Percentiles rank a stretch among this genome's conserved stretches.
Conservation (phyloP, 208 protist species). For the Leishmania major region DNA sequence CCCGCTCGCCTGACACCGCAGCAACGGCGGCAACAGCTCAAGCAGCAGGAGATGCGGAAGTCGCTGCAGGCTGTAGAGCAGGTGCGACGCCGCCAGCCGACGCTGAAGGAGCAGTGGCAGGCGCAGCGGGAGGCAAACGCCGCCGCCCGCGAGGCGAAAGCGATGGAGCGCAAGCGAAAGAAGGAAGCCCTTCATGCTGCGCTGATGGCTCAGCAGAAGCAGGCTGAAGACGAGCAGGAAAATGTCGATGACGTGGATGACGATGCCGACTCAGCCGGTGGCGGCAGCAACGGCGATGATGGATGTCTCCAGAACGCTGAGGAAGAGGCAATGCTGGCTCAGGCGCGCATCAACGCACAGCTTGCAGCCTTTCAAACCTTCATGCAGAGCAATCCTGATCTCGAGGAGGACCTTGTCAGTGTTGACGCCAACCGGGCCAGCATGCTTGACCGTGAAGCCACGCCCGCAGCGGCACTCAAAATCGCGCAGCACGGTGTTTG, state of each 20-base stretch:
- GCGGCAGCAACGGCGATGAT: constrained; percentile 6
- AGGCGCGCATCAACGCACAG: constrained; percentile 26
- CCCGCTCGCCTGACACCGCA: neutral
- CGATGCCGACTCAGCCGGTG: neutral
- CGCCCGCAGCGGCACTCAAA: neutral
- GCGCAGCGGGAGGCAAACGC: constrained; percentile 23
- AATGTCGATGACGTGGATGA: neutral
- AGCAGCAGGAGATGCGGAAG: neutral
- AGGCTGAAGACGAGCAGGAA: constrained; percentile 8
- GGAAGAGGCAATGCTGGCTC: constrained; percentile 13
- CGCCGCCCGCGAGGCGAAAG: constrained; percentile 15
- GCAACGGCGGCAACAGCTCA: constrained; percentile 1
- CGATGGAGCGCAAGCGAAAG: constrained; percentile 22
- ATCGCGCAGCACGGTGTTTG: neutral
- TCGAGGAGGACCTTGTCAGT: constrained; percentile 17
- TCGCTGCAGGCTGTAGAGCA: constrained; percentile 9
- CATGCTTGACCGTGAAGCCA: constrained; percentile 6
- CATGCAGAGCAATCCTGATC: constrained; percentile 18
- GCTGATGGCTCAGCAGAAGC: constrained; percentile 21
- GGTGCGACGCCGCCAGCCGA: constrained; percentile 10
- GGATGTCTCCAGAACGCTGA: constrained; percentile 9
- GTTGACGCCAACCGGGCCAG: neutral
- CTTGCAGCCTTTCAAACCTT: constrained; percentile 26
- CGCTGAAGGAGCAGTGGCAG: constrained; percentile 33
- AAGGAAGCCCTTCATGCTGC: constrained; percentile 30